phyloP scores from a whole-genome alignment of 1,284 basidiomycete species.

The Hypsizygus ulmarius region DNA sequence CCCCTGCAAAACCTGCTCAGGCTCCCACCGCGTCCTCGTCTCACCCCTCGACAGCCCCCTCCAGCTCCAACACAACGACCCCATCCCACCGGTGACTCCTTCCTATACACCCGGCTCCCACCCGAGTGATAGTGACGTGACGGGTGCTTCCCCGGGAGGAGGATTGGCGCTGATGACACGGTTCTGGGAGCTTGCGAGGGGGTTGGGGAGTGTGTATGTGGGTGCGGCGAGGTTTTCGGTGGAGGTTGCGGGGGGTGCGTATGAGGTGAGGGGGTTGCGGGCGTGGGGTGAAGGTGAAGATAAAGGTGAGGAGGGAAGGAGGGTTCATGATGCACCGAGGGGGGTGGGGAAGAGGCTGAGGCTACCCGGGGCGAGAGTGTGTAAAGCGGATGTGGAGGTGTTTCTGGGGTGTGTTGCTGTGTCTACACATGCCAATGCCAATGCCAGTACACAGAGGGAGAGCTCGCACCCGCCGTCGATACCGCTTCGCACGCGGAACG shows the following conservation, averaged over 20 bases:
- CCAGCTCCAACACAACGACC: constrained; percentile 29
- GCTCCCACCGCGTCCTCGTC: constrained; percentile 47
- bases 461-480: no score
- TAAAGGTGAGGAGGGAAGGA: not conserved
- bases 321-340: constrained; percentile 25
- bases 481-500: no score
- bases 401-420: not conserved
- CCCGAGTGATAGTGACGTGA: not conserved
- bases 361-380: constrained; percentile 17
- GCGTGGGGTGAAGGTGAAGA: not conserved
- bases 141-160: no score
- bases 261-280: not conserved
- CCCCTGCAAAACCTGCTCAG: constrained; percentile 55
- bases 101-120: constrained; percentile 18
- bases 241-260: not conserved
- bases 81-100: constrained; percentile 26
- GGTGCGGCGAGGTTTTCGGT: not conserved
- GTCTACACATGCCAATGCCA: not conserved
- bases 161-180: constrained; percentile 49
- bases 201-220: constrained; percentile 20
- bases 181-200: constrained; percentile 43
- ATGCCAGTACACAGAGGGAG: no score
- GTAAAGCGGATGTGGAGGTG: constrained; percentile 6
- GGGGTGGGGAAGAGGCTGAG: constrained; percentile 22
- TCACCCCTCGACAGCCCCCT: constrained; percentile 44